Evolutionary conservation across 108 stramenopile species (phyloP), one percentile per base, ranked within the genome.

Genomic region (Bacterosira constricta): DNA sequence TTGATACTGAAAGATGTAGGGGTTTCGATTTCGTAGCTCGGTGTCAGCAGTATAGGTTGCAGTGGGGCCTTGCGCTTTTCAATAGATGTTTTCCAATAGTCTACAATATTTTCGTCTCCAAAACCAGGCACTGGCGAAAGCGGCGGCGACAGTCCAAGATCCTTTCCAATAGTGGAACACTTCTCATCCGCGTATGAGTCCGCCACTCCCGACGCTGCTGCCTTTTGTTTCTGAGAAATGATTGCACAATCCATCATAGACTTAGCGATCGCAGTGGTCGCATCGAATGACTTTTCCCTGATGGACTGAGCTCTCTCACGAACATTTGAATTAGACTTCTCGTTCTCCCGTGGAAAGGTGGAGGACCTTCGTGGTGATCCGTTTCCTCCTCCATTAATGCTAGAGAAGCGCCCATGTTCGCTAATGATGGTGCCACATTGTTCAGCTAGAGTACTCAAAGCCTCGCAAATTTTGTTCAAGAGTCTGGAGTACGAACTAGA

Each of bases 381-480:
- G 31, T 60, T 60, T 57, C 53, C 27, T 47, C 62, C 27, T 47
- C 62, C 47, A 45, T 55, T 71, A 18, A 79, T 75, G 36, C 66
- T 79, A 15, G 72, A 45, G n/a, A 74, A 74, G 5, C 77, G 66
- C 11, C 86, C 88, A 67, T 93, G 88, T 20, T 90, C 82, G 8
- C 76, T 71, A 32, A 96, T 85, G 20, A 89, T 81, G 30, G 90
- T 85, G 11, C 83, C 75, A 49, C 84, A 85, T 42, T 84, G 73
- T 66, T 95, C 94, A 18, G 89, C 85, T 3, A 97, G 71, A 42
- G 72, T 85, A 50, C 96, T 90, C 32, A 96, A 63, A 44, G 78
- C 81, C 13, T 79, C 72, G 35, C 86, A 85, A 8, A 96, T 64
- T 39, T 87, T 83, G 50, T 87, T 78, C 35, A 72, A 69, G 30